Evolutionary conservation across 108 stramenopile species (phyloP), one percentile per base, ranked within the genome.

Genomic region (Cyclotella atomus): DNA sequence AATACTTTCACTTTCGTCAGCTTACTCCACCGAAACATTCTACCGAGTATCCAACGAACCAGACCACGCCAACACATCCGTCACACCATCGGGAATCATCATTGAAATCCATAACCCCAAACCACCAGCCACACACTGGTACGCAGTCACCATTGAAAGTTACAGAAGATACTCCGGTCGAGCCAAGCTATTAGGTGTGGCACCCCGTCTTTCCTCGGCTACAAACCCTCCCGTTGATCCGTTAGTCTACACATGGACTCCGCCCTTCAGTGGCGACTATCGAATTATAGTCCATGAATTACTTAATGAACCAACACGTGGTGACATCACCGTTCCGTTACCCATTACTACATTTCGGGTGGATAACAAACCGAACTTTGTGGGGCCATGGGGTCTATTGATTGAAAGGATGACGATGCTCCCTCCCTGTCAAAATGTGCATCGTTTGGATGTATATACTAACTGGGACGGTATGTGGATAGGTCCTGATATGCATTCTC

Each of bases 391-490:
- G 53, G 33, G 33, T 3, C 23, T 35, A 7, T 15, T 79, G 2
- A 45, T 71, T 21, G 50, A 79, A 5, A 12, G 71, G 21, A 55
- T 66, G 34, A 36, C 36, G 38, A 67, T 30, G 23, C 59, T 59
- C 47, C 64, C 59, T 0, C 78, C 71, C 0, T 79, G 78, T 54
- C 78, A 79, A 47, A 60, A 20, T 4, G 61, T 67, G n/a, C 4
- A 56, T 0, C 32, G 21, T 32, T 38, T 41, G 2, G 44, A 72
- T 61, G 15, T 79, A 27, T 79, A 69, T 32, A 66, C 70, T 20
- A 65, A 47, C 34, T 79, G 70, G 70, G 66, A 68, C 34, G 78
- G 71, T 25, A 46, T 60, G 43, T 79, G 78, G 78, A 19, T 79
- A 17, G 77, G 77, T 8, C 77, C 77, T 2, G 57, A 56, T 20